Evolutionary conservation across 306 rosid species (phyloP), one percentile per base, ranked within the genome.

Genomic region (Rosa multiflora): DNA sequence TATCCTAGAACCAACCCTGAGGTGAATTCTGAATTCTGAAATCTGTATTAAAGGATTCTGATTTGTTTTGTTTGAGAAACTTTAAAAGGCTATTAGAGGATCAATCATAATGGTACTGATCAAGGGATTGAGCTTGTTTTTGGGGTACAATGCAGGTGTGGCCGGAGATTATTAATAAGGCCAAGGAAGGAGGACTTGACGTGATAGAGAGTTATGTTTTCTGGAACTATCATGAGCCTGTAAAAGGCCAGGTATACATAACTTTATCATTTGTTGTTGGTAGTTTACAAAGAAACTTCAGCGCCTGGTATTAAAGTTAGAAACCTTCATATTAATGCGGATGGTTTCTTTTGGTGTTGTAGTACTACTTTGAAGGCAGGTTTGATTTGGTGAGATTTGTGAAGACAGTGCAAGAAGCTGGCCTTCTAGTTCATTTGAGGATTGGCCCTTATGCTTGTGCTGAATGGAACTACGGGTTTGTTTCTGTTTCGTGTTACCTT

Each of bases 311-410:
- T 44, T 29, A 26, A 1, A 32, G 40, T 51, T 20, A 26, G 40
- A 21, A 53, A 53, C 59, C 18, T 18, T 18, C 56, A 6, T 53
- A 53, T 53, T 11, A 37, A 39, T 3, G 43, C 2, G 26, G 52
- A 74, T 53, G 9, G 0, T 39, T 35, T 63, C 10, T 64, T 40
- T 42, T 11, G 1, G 5, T 59, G 17, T 56, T 52, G 7, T 58
- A 82, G 81, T 82, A 77, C 53, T 62, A 82, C 72, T 82, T 82
- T 71, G 85, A 70, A 58, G 85, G 75, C 64, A 82, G 85, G 59
- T 70, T 70, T 52, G 81, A 82, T 66, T 68, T 82, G 72, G 81
- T 77, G 40, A 53, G 21, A 23, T 82, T 82, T 74, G 72, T 82
- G 58, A 82, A 82, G 77, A 70, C 76, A 13, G 85, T 82, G 39